phyloP scores from a whole-genome alignment of 1,284 basidiomycete species.

The Exobasidium rhododendri region DNA sequence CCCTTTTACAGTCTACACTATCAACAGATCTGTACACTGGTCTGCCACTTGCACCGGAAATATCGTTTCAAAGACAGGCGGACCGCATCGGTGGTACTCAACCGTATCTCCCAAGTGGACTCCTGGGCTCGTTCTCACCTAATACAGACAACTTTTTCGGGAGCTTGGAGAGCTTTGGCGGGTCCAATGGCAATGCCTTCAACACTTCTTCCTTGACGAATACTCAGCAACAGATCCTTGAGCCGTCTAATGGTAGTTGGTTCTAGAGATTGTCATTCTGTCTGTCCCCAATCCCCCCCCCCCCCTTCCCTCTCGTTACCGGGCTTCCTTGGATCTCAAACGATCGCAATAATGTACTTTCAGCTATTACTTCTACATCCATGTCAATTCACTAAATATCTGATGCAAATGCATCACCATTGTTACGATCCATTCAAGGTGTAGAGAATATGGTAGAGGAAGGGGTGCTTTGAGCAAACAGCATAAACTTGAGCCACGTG shows the following conservation, averaged over 20 bases:
- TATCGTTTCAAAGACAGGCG: constrained; percentile 8
- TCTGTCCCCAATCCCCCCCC: no score
- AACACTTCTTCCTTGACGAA: not conserved
- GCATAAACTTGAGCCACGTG: no score
- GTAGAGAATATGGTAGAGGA: no score
- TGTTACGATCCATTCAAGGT: no score
- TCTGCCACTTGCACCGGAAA: constrained; percentile 9
- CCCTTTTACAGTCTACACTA: constrained; percentile 1
- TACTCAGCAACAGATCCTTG: not conserved
- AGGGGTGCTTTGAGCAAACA: no score
- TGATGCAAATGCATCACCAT: no score
- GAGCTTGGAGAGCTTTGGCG: not conserved
- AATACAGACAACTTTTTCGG: constrained; percentile 1
- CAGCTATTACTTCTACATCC: no score
- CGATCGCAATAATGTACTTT: no score
- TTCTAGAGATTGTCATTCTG: no score
- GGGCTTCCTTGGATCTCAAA: no score
- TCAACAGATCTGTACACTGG: constrained; percentile 6
- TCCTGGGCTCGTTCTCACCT: constrained; percentile 1
- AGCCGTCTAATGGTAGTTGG: not conserved
- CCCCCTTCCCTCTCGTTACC: no score
- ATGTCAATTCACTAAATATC: no score
- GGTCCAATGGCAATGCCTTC: not conserved
- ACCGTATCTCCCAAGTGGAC: not conserved
- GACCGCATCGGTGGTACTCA: constrained; percentile 10